Conservation (phyloP, 2,329 filamentous ascomycete species). For the Aspergillus sp. region DNA sequence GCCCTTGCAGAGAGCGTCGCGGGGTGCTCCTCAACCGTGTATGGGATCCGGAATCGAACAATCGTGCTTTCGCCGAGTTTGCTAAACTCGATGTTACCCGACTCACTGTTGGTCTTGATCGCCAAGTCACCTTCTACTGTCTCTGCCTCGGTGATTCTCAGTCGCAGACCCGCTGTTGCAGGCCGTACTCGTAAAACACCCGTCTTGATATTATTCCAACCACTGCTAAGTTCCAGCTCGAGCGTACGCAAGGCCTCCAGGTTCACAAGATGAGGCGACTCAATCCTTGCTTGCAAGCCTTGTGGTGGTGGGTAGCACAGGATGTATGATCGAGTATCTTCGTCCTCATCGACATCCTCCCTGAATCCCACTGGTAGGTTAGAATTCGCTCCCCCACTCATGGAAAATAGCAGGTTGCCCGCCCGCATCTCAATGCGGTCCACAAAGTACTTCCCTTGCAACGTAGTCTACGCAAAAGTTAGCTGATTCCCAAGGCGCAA, state of each 20-base stretch:
- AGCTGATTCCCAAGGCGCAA: neutral
- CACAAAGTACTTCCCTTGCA: slow-evolving; percentile 70
- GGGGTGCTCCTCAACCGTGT: slow-evolving; percentile 76
- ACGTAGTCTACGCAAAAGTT: slow-evolving; percentile 28
- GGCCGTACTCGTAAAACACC: slow-evolving; percentile 56
- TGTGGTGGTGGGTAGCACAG: slow-evolving; percentile 71
- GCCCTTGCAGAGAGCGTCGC: slow-evolving; percentile 69
- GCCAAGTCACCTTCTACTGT: slow-evolving; percentile 43
- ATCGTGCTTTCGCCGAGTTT: slow-evolving; percentile 30
- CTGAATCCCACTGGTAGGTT: slow-evolving; percentile 36
- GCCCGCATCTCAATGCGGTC: slow-evolving; percentile 65
- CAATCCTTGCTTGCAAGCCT: slow-evolving; percentile 67
- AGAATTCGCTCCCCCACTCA: slow-evolving; percentile 28
- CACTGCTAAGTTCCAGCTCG: slow-evolving; percentile 70
- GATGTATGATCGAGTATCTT: slow-evolving; percentile 60
- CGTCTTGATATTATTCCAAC: slow-evolving; percentile 65
- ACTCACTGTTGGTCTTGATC: slow-evolving; percentile 44
- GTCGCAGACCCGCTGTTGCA: slow-evolving; percentile 59
- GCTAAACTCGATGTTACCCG: slow-evolving; percentile 48
- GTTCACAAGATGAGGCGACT: slow-evolving; percentile 68
- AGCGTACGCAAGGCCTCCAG: slow-evolving; percentile 77
- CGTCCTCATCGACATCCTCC: slow-evolving; percentile 31
- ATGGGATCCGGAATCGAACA: slow-evolving; percentile 65
- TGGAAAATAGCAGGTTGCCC: slow-evolving; percentile 41
- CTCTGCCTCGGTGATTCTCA: slow-evolving; percentile 54